Conservation (phyloP, 2,329 filamentous ascomycete species). For the Beauveria medogensis region DNA sequence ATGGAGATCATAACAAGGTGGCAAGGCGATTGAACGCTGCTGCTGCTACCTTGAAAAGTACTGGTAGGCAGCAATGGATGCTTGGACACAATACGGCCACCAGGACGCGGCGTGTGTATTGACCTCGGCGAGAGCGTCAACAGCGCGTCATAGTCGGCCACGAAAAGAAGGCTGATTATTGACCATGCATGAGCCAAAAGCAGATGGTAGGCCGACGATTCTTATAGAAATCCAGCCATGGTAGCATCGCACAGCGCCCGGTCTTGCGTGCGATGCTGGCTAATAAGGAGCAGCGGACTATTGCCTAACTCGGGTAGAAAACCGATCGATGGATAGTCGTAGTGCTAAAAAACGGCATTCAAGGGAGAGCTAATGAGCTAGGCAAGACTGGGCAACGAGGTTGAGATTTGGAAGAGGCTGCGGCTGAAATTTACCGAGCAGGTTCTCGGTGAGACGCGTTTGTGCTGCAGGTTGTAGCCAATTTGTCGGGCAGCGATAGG, state of each 20-base stretch:
- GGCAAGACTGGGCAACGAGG: background rate
- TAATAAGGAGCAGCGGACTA: background rate
- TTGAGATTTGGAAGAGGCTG: background rate
- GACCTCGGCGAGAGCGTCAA: background rate
- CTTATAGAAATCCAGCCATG: background rate
- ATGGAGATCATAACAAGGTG: background rate
- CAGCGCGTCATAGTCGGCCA: background rate
- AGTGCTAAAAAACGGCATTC: background rate
- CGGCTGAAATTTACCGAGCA: background rate
- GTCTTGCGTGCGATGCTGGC: background rate
- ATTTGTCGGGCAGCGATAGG: background rate
- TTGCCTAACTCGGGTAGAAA: background rate
- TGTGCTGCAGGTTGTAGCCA: background rate
- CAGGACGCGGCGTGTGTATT: background rate
- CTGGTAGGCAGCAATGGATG: background rate
- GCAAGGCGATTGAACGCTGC: background rate
- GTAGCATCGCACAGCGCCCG: background rate
- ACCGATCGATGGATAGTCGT: constrained; percentile 3
- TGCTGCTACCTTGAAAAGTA: background rate
- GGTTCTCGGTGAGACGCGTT: background rate
- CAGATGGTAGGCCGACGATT: background rate
- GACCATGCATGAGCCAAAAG: background rate
- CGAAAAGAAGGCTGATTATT: background rate
- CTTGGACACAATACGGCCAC: background rate
- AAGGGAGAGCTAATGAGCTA: background rate